Base-by-base conservation (phyloP, 495 filamentous ascomycete genomes). In the Penicillium canescens region DNA sequence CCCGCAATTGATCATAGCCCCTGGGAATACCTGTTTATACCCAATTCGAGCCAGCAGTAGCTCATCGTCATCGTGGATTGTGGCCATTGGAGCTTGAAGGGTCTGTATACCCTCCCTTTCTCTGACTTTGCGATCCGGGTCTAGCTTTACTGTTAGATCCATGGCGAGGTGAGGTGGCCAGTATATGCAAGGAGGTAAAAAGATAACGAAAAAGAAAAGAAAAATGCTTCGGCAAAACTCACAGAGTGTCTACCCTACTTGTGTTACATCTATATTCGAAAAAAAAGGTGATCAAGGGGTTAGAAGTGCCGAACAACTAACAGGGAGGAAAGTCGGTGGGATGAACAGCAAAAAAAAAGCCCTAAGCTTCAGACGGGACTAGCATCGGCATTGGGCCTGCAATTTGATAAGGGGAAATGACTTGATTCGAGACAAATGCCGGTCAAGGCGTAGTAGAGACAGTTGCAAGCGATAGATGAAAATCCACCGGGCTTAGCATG, bases 31-130 rank as follows among this genome's bases (percentile, higher is more conserved):
- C 74, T 87, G 86, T 61, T 78, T 81, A 66, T 89, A 89, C 14
- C 86, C 86, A 59, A 89, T 87, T 18, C 82, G 79, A 46, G 82
- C 83, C 18, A 89, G 71, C 34, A 87, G 61, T 33, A 82, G 78
- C 66, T 86, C 84, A 56, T 89, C 86, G 45, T 86, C 82, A 61
- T 89, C 78, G 21, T 81, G 69, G 41, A 86, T 81, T 0, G 79
- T 77, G 2, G 69, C 65, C 75, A 78, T 78, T 41, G 54, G 40
- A 31, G 53, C 40, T 14, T 28, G 52, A 23, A 11, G 33, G 31
- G 18, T 8, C 2, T 24, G 46, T 14, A 12, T 51, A 34, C 6
- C 34, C 1, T 14, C 18, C 23, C 7, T 14, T 37, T 44, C 28
- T 20, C 26, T 42, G 16, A n/a, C 1, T 10, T 50, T 49, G 45